Conservation (phyloP, 2,329 filamentous ascomycete genomes). For the Reticulascus tulasneorum region DNA sequence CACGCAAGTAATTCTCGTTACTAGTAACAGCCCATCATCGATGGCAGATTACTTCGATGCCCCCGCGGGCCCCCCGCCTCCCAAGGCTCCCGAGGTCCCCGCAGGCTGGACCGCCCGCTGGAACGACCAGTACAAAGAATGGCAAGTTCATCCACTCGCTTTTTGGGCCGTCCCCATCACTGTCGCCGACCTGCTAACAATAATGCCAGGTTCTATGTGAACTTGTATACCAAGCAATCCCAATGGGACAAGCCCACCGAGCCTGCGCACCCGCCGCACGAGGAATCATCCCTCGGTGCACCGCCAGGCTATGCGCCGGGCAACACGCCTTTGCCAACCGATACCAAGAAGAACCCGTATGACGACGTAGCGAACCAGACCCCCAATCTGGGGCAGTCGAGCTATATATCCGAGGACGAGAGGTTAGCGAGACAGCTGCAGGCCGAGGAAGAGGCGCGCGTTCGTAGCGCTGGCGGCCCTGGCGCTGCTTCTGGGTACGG, state of each 20-base stretch:
- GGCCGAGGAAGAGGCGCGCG: slow-evolving; percentile 69
- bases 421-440: slow-evolving; percentile 73
- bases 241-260: slow-evolving; percentile 83
- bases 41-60: slow-evolving; percentile 56
- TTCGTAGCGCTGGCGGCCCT: slow-evolving; percentile 22
- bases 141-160: slow-evolving; percentile 40
- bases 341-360: slow-evolving; percentile 72
- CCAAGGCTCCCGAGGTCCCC: slow-evolving; percentile 58
- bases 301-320: slow-evolving; percentile 63
- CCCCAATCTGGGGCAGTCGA: slow-evolving; percentile 22
- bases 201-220: slow-evolving; percentile 75
- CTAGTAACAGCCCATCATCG: slow-evolving; percentile 1
- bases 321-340: slow-evolving; percentile 32
- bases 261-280: slow-evolving; percentile 53
- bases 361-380: slow-evolving; percentile 32
- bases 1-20: too few relatives aligned
- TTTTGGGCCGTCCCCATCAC: not conserved
- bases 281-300: slow-evolving; percentile 48
- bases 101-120: slow-evolving; percentile 78
- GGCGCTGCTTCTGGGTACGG: slow-evolving; percentile 29
- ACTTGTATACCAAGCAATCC: slow-evolving; percentile 80
- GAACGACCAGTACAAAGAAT: slow-evolving; percentile 87
- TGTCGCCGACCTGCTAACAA: slow-evolving; percentile 11
- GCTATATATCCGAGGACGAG: slow-evolving; percentile 61
- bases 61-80: slow-evolving; percentile 52